Base-by-base conservation (phyloP, 768 basidiomycete species). In the Tulasnella sp. region DNA sequence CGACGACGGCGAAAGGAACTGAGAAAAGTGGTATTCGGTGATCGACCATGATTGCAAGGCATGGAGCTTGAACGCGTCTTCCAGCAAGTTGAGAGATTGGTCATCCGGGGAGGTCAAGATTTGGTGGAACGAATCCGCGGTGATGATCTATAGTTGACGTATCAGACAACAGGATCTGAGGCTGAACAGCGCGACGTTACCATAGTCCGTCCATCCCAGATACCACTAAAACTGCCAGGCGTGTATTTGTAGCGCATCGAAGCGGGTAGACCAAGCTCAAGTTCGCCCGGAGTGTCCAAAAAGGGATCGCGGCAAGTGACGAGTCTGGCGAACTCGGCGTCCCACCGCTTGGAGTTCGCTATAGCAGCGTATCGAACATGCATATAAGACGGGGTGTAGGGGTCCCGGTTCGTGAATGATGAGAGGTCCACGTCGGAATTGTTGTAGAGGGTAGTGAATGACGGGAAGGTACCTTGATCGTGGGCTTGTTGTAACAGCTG, bases 161-260 rank as follows among this genome's bases (percentile, higher is more conserved):
- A n/a, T n/a, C 25, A 32, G 46, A 48, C 25, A 21, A n/a, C 46
- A 48, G 34, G 27, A 32, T 29, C 3, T 5, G 25, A n/a, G 17
- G 21, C 27, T 5, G 14, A 25, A 31, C 14, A 57, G 15, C n/a
- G 35, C 12, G 5, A 19, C 57, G 59, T 14, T 19, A 62, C 59
- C 27, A 53, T 14, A 35, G 61, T 60, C 2, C 51, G 31, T 27
- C 61, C 61, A 32, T 62, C 59, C 61, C 61, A 62, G 12, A 50
- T 55, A 12, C 61, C 61, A 25, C 43, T 40, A 36, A 62, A 58
- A 15, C 49, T 52, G 29, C 61, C 61, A 9, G 54, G 59, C 12
- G 37, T 35, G 19, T 32, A 57, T 45, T 32, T 27, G 23, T 57
- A 43, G 15, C 11, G 43, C 23, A n/a, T n/a, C 43, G 43, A 12